Conservation (phyloP, 2,329 filamentous ascomycete species). For the Microcyclospora tardicrescens region DNA sequence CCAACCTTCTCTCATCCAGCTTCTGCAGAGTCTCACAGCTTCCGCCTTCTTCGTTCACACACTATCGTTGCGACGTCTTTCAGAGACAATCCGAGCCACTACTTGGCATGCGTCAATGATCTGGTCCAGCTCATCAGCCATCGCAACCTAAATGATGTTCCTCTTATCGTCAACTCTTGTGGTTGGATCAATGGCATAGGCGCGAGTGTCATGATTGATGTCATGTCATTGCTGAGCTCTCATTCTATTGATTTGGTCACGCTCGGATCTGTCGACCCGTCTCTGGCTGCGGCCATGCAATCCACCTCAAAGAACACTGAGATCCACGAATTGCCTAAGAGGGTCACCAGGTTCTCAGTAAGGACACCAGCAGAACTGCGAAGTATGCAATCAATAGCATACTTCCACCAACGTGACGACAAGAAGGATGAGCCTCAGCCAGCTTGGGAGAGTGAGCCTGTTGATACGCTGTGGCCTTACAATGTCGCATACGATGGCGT, state of each 20-base stretch:
- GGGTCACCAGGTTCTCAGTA: conserved; percentile 41
- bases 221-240: conserved; percentile 29
- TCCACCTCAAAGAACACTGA: conserved; percentile 10
- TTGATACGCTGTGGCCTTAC: conserved; percentile 48
- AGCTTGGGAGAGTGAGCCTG: conserved; percentile 41
- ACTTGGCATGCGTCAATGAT: conserved; percentile 50
- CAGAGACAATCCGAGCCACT: conserved; percentile 53
- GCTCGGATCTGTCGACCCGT: conserved; percentile 51
- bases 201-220: conserved; percentile 47
- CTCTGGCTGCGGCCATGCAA: conserved; percentile 22
- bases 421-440: neutral
- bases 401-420: conserved; percentile 45
- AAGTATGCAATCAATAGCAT: conserved; percentile 67
- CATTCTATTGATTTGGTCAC: conserved; percentile 47
- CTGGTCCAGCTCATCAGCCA: conserved; percentile 44
- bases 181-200: conserved; percentile 63
- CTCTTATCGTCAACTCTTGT: conserved; percentile 60
- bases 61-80: conserved; percentile 53
- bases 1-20: conserved; percentile 53
- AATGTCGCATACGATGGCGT: conserved; percentile 45
- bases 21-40: conserved; percentile 10
- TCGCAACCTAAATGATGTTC: conserved; percentile 22
- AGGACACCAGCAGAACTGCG: conserved; percentile 54
- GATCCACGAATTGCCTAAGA: conserved; percentile 46
- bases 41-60: conserved; percentile 46